phyloP scores from a whole-genome alignment of 768 basidiomycete species.

The Pleurotus tuoliensis region DNA sequence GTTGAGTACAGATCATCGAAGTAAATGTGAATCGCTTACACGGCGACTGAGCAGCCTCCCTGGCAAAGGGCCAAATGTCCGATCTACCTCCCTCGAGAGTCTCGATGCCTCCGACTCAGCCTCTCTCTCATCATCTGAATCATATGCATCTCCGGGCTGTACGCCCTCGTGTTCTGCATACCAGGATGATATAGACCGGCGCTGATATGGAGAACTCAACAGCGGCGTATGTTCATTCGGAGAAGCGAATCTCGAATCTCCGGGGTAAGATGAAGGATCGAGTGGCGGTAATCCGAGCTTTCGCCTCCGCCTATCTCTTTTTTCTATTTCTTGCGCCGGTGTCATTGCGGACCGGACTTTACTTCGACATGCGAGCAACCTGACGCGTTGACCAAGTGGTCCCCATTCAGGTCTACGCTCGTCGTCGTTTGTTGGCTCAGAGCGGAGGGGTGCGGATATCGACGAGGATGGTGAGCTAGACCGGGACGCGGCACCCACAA shows the following conservation, averaged over 20 bases:
- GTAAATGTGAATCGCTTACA: constrained; percentile 37
- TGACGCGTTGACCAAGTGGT: constrained; percentile 56
- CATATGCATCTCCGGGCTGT: constrained; percentile 4
- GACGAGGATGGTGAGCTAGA: constrained; percentile 74
- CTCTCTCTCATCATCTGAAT: constrained; percentile 22
- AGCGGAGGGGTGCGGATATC: constrained; percentile 75
- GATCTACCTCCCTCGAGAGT: constrained; percentile 46
- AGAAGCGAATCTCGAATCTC: constrained; percentile 6
- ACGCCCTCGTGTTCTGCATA: constrained; percentile 13
- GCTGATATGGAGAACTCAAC: constrained; percentile 14
- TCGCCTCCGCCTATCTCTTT: constrained; percentile 14
- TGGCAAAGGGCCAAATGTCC: constrained; percentile 66
- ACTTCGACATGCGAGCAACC: constrained; percentile 25
- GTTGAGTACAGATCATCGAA: background rate
- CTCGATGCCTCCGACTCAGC: constrained; percentile 24
- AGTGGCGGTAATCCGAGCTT: constrained; percentile 1
- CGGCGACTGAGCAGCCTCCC: constrained; percentile 62
- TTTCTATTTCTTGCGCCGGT: constrained; percentile 10
- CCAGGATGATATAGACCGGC: constrained; percentile 10
- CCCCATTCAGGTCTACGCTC: constrained; percentile 49
- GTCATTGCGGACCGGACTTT: constrained; percentile 14
- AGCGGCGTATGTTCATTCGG: constrained; percentile 38
- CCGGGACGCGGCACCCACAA: constrained; percentile 37
- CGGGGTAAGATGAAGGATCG: constrained; percentile 5
- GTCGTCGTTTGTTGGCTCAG: constrained; percentile 42